Base-by-base conservation (phyloP, 495 filamentous ascomycete genomes). In the Penicillium lagena region DNA sequence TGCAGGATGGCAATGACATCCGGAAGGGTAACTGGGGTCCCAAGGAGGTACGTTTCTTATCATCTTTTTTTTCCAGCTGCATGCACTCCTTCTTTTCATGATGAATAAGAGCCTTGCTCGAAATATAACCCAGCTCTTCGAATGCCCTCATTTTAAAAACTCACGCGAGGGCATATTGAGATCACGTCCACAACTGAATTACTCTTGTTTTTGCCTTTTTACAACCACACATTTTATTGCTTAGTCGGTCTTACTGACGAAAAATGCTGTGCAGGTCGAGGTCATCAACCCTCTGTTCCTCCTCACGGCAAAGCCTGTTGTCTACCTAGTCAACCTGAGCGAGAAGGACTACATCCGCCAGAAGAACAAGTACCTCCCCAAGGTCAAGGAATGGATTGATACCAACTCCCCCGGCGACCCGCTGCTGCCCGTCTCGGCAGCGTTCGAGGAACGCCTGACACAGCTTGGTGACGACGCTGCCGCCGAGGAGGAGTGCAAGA, bases 111-210 rank as follows among this genome's bases (percentile, higher is more conserved):
- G 90, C 87, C 81, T 72, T 76, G 87, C 89, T 91, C 85, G 83
- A 89, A 76, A 76, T 86, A 60, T 90, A 95, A 86, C 93, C 93
- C 93, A 98, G 93, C 93, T 98, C 93, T 83, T 95, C 81, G 93
- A 96, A 83, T 80, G 80, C 74, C 83, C 60, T 68, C 64, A 65
- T 61, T 82, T 82, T 78, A 75, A 63, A 63, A 72, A 73, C 63
- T 74, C 77, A 84, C 78, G 78, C 76, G 84, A 83, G 81, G 70
- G 72, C 79, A 75, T 80, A 55, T 67, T 97, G 93, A 94, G 87
- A 96, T 83, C 68, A 84, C 73, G 63, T 72, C 71, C 70, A 60
- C 66, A 15, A 65, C 76, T 78, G 80, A 83, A 60, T 46, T 49
- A 58, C 52, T 60, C 36, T 51, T 56, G 32, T 10, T 44, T 40